A percentile compares a stretch with the other conserved stretches of the same genome.
Evolutionary conservation across 2,329 filamentous ascomycete species (phyloP).

Genomic region (Pseudogymnoascus sp.): DNA sequence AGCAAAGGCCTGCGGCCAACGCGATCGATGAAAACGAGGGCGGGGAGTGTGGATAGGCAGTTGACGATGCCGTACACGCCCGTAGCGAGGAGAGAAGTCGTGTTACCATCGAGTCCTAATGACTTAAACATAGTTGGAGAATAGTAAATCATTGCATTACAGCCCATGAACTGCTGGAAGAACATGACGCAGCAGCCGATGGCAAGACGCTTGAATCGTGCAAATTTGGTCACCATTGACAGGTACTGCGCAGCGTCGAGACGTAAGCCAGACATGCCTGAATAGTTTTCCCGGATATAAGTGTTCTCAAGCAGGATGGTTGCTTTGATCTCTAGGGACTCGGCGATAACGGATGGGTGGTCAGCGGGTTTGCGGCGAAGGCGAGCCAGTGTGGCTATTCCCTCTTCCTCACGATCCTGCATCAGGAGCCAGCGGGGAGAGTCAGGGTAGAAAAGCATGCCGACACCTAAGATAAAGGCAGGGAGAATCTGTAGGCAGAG

Average conservation of each 20-base stretch:
- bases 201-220: conserved; percentile 18
- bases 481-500: conserved; percentile 48
- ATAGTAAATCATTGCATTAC: conserved; percentile 30
- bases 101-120: conserved; percentile 37
- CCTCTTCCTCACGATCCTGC: conserved; percentile 48
- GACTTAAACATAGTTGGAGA: conserved; percentile 41
- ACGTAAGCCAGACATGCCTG: conserved; percentile 21
- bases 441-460: conserved; percentile 54
- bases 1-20: conserved; percentile 32
- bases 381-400: conserved; percentile 40
- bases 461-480: conserved; percentile 45
- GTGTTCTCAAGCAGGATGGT: conserved; percentile 51
- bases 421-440: conserved; percentile 51
- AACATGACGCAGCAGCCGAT: conserved; percentile 25
- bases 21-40: conserved; percentile 27
- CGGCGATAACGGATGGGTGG: conserved; percentile 45
- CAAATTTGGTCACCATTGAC: conserved; percentile 17
- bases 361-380: conserved; percentile 41
- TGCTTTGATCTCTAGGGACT: conserved; percentile 53
- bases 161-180: conserved; percentile 29
- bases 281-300: conserved; percentile 43
- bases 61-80: conserved; percentile 52
- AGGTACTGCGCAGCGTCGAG: conserved; percentile 17
- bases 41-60: conserved; percentile 38
- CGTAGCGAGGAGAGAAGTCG: conserved; percentile 45